Evolutionary conservation across 441 rosid genomes (phyloP).

Genomic region (Gossypium schwendimanii): DNA sequence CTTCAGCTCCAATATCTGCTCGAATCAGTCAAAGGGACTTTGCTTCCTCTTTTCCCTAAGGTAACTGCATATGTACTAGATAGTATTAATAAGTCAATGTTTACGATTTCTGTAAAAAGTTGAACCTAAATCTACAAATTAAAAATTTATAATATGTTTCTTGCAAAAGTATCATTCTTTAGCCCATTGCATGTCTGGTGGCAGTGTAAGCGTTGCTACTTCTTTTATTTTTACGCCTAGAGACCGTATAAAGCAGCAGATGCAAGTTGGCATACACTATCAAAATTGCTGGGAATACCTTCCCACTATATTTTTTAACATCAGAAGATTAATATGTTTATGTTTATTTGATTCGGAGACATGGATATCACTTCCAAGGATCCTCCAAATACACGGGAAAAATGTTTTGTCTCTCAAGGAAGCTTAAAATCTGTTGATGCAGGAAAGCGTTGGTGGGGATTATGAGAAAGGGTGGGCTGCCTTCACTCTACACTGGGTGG

Average conservation of each 20-base stretch:
- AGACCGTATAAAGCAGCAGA: conserved; percentile 86
- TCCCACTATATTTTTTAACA: background rate
- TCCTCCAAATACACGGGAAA: too few relatives aligned
- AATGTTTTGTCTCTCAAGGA: background rate
- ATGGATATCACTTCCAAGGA: too few relatives aligned
- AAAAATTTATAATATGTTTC: background rate
- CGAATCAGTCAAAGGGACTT: conserved; percentile 68
- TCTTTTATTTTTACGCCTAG: conserved; percentile 86
- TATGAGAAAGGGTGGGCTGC: conserved; percentile 43
- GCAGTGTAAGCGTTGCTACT: conserved; percentile 81
- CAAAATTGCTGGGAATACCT: conserved; percentile 26
- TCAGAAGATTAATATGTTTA: too few relatives aligned
- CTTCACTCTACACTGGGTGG: conserved; percentile 66
- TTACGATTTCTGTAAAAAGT: too few relatives aligned
- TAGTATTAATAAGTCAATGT: too few relatives aligned
- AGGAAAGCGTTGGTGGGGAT: conserved; percentile 58
- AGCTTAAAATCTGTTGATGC: conserved; percentile 16
- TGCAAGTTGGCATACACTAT: conserved; percentile 49
- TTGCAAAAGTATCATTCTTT: conserved; percentile 64
- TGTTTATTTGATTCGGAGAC: too few relatives aligned
- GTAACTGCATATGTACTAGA: conserved; percentile 16
- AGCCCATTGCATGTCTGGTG: conserved; percentile 80
- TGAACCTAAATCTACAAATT: too few relatives aligned
- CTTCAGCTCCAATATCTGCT: conserved; percentile 93
- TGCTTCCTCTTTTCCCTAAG: conserved; percentile 72